These are phyloP conservation scores for Galerina sulciceps DNA, from an alignment of 768 basidiomycete species.

Conservation along the genomic window DNA sequence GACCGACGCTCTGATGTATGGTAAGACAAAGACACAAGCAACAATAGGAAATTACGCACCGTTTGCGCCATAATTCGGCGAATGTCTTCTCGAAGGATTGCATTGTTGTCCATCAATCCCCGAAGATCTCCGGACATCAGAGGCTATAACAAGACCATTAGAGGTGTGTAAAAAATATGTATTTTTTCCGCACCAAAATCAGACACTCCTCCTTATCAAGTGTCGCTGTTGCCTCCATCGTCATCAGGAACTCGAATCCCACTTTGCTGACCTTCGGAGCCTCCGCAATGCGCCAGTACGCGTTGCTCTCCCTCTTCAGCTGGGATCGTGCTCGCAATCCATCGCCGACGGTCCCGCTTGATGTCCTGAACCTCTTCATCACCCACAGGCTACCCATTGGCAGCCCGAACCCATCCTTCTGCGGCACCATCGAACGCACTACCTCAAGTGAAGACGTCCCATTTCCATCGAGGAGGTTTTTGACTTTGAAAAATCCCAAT, in stretches of 20 bases:
- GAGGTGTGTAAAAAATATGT: not conserved
- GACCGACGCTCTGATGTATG: slow-evolving; percentile 7
- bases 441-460: not conserved
- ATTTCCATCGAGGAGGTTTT: not conserved
- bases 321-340: not conserved
- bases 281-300: not conserved
- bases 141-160: not conserved
- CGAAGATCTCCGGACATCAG: not conserved
- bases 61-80: not conserved
- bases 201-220: not conserved
- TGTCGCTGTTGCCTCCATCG: not conserved
- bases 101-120: not conserved
- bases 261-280: not conserved
- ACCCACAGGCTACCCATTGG: not conserved
- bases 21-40: too few species aligned
- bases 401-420: not conserved
- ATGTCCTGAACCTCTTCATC: not conserved
- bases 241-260: not conserved
- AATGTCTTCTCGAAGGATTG: not conserved
- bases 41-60: not conserved
- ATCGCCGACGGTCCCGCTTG: not conserved
- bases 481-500: not conserved
- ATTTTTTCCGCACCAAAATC: not conserved
- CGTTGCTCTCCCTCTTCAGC: not conserved
- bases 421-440: not conserved